Conservation (phyloP, 2,329 filamentous ascomycete genomes). For the Ascochyta clinopodiicola region DNA sequence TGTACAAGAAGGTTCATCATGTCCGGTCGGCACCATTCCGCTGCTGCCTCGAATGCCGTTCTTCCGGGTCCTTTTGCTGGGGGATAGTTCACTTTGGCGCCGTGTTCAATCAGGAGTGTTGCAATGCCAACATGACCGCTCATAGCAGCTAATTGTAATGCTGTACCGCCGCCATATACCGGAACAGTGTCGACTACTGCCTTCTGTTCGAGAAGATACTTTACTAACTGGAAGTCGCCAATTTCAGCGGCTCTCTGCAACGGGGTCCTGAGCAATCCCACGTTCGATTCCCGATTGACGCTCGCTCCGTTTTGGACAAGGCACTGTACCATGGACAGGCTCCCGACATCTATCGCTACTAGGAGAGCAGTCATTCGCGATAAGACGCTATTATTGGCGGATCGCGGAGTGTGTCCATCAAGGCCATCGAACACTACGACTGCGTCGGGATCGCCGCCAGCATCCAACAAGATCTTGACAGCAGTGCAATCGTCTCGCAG, state of each 20-base stretch:
- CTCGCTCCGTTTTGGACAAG: slow-evolving; percentile 2
- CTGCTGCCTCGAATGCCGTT: slow-evolving; percentile 20
- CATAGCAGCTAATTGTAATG: slow-evolving; percentile 18
- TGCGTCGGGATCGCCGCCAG: not conserved
- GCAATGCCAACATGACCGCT: slow-evolving; percentile 14
- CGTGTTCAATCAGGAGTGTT: slow-evolving; percentile 6
- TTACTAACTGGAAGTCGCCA: slow-evolving; percentile 14
- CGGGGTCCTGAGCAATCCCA: slow-evolving; percentile 12
- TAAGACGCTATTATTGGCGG: not conserved
- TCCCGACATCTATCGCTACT: slow-evolving; percentile 7
- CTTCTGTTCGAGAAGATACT: slow-evolving; percentile 5
- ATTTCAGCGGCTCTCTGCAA: slow-evolving; percentile 19
- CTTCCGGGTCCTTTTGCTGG: slow-evolving; percentile 14
- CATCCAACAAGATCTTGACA: not conserved
- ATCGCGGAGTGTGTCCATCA: not conserved
- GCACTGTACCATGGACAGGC: not conserved
- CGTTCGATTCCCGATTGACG: not conserved
- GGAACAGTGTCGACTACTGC: slow-evolving; percentile 2
- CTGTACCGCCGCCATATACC: slow-evolving; percentile 9
- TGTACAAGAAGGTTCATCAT: slow-evolving; percentile 13
- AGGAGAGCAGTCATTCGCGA: slow-evolving; percentile 3
- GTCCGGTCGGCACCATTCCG: slow-evolving; percentile 14
- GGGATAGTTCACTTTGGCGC: slow-evolving; percentile 8
- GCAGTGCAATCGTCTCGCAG: not conserved
- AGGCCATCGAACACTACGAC: slow-evolving; percentile 6